A percentile compares a stretch with the other conserved stretches of the same genome.
Conservation (phyloP, 75 land plant genomes). For the Sequoia sempervirens region DNA sequence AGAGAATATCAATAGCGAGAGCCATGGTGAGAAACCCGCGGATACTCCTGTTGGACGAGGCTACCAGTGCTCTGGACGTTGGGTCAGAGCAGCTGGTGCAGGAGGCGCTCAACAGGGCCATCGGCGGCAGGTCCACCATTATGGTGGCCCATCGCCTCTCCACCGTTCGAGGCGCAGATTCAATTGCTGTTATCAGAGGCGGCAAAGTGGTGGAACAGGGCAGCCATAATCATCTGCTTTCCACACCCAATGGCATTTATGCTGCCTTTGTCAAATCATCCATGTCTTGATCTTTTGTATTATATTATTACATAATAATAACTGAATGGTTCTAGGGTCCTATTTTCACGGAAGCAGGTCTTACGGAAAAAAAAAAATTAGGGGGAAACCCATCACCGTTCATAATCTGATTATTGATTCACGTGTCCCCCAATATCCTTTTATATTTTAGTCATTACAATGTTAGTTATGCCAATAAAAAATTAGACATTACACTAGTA, state of each 20-base stretch:
- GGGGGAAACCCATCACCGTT: no score
- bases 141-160: conserved; percentile 48
- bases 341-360: no score
- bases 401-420: no score
- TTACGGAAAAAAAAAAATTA: no score
- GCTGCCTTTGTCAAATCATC: background rate
- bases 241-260: conserved; percentile 41
- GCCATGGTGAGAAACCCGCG: conserved; percentile 42
- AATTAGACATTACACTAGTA: no score
- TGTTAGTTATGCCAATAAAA: no score
- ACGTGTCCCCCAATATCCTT: no score
- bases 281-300: conserved; percentile 30
- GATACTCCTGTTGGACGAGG: conserved; percentile 42
- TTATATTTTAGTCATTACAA: no score
- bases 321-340: no score
- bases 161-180: conserved; percentile 29
- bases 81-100: conserved; percentile 41
- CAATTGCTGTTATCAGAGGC: conserved; percentile 38
- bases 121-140: conserved; percentile 30
- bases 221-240: background rate
- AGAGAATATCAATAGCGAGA: conserved; percentile 46
- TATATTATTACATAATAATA: no score
- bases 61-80: conserved; percentile 48
- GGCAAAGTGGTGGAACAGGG: conserved; percentile 20
- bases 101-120: conserved; percentile 35